Evolutionary conservation across 768 basidiomycete genomes (phyloP).

Genomic region (Candolleomyces efflorescens): DNA sequence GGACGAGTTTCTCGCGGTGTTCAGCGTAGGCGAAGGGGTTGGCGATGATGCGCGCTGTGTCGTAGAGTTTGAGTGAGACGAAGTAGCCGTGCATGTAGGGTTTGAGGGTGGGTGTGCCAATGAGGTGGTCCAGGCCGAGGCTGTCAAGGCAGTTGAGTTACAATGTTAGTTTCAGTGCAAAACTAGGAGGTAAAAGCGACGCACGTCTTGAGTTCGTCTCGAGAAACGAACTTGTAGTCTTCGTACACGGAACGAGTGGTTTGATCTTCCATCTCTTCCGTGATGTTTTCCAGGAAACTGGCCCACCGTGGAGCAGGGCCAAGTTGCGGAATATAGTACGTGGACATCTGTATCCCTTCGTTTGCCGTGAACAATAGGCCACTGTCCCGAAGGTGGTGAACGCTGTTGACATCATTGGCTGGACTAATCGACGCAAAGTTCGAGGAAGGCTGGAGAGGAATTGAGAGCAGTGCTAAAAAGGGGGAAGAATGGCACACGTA

Average conservation of each 20-base stretch:
- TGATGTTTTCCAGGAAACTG: slow-evolving; percentile 96
- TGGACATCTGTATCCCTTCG: slow-evolving; percentile 94
- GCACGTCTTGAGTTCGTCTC: slow-evolving; percentile 78
- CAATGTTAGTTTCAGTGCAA: slow-evolving; percentile 8
- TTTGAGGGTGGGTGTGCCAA: slow-evolving; percentile 93
- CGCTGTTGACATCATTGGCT: slow-evolving; percentile 81
- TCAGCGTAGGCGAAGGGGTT: slow-evolving; percentile 97
- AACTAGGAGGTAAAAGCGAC: slow-evolving; percentile 24
- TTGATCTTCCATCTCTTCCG: slow-evolving; percentile 96
- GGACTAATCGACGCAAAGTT: slow-evolving; percentile 95
- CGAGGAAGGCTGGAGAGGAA: slow-evolving; percentile 53
- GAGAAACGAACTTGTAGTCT: slow-evolving; percentile 96
- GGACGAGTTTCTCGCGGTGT: slow-evolving; percentile 83
- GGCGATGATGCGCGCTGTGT: slow-evolving; percentile 90
- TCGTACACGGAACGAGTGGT: slow-evolving; percentile 77
- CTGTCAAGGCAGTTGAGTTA: slow-evolving; percentile 34
- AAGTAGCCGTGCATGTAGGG: slow-evolving; percentile 99
- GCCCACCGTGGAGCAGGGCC: slow-evolving; percentile 98
- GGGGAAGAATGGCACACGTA: slow-evolving; percentile 32
- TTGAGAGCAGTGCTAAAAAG: slow-evolving; percentile 4
- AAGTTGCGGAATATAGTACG: slow-evolving; percentile 93
- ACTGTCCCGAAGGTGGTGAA: slow-evolving; percentile 86
- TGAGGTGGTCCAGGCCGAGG: slow-evolving; percentile 90
- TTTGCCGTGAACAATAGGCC: slow-evolving; percentile 91
- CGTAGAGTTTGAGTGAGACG: slow-evolving; percentile 91